phyloP scores from a whole-genome alignment of 1,284 basidiomycete genomes.

The Chalciporus piperatoides region DNA sequence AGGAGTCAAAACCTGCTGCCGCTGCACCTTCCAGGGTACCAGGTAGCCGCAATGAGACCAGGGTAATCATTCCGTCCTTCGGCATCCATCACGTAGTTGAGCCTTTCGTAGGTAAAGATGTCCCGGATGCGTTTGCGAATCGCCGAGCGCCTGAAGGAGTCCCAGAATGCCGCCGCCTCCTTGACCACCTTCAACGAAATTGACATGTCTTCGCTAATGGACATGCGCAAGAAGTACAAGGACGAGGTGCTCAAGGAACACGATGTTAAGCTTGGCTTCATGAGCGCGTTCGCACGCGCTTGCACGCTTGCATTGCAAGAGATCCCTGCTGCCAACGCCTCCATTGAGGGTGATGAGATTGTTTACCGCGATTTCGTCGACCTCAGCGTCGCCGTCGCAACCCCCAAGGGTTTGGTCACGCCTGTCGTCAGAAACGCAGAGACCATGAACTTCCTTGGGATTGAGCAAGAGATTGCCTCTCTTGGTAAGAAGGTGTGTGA shows the following conservation, averaged over 20 bases:
- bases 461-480: constrained; percentile 89
- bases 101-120: constrained; percentile 78
- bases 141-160: constrained; percentile 96
- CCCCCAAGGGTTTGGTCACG: constrained; percentile 96
- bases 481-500: constrained; percentile 82
- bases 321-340: constrained; percentile 93
- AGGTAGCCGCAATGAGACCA: constrained; percentile 78
- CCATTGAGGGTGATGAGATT: constrained; percentile 93
- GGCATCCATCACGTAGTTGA: constrained; percentile 1
- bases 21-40: constrained; percentile 39
- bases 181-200: constrained; percentile 99
- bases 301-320: constrained; percentile 85
- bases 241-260: constrained; percentile 89
- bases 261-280: constrained; percentile 97
- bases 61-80: constrained; percentile 45
- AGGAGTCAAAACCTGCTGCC: constrained; percentile 35
- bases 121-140: constrained; percentile 97
- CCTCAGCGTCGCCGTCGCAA: constrained; percentile 92
- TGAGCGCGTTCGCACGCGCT: constrained; percentile 95
- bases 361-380: constrained; percentile 96
- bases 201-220: constrained; percentile 96
- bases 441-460: constrained; percentile 81
- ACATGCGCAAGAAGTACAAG: constrained; percentile 95
- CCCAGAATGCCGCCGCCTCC: constrained; percentile 95
- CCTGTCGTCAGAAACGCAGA: constrained; percentile 95